Percentiles rank a stretch among this genome's conserved stretches.
Evolutionary conservation across 129 eudicot species (phyloP).

Genomic region (Tanacetum coccineum): DNA sequence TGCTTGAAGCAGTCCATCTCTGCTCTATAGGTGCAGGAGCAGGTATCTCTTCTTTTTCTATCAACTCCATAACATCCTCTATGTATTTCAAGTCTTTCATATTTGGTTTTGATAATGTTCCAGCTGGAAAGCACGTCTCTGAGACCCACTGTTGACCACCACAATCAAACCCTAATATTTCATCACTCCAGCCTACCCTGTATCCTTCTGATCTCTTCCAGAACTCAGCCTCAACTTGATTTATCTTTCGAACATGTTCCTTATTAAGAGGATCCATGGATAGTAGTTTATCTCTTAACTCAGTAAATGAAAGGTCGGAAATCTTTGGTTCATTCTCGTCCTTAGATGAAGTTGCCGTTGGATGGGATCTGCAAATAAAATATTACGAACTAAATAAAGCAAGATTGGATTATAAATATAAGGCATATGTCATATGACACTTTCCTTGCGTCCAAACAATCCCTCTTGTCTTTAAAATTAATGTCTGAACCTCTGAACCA

Average conservation of each 20-base stretch:
- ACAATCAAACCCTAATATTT: conserved; percentile 95
- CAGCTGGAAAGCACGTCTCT: conserved; percentile 92
- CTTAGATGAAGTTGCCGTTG: conserved; percentile 26
- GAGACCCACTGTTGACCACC: conserved; percentile 99
- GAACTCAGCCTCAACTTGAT: conserved; percentile 90
- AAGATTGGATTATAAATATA: no score
- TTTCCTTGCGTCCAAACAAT: no score
- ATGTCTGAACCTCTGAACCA: no score
- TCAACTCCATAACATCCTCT: conserved; percentile 66
- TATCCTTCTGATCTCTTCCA: conserved; percentile 96
- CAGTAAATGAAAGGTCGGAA: conserved; percentile 72
- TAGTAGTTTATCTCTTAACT: conserved; percentile 80
- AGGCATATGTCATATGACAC: no score
- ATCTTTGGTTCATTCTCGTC: conserved; percentile 53
- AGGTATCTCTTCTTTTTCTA: conserved; percentile 80
- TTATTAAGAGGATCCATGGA: conserved; percentile 79
- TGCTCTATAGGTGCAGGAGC: conserved; percentile 99
- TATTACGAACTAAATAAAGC: neutral
- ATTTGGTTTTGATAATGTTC: conserved; percentile 77
- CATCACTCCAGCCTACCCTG: conserved; percentile 96
- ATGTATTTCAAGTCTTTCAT: conserved; percentile 84
- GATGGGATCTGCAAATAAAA: conserved; percentile 46
- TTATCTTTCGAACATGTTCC: conserved; percentile 72
- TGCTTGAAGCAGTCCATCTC: conserved; percentile 87
- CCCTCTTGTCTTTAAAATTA: no score